Evolutionary conservation across 2,329 filamentous ascomycete species (phyloP).

Genomic region (Microcyclospora tardicrescens): DNA sequence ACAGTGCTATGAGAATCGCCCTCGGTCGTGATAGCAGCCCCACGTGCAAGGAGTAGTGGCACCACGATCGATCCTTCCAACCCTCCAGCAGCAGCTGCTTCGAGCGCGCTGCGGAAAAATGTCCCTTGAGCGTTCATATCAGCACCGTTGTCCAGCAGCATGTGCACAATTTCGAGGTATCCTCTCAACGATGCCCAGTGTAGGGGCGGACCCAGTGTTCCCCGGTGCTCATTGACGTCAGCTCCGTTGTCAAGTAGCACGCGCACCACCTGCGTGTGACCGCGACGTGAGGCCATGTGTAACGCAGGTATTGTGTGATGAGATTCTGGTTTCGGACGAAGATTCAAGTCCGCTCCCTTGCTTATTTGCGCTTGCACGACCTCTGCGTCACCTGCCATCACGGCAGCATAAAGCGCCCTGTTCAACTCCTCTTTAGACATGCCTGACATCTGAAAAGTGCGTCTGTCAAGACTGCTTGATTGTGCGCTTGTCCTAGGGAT

Average conservation of each 20-base stretch:
- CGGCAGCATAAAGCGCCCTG: no score
- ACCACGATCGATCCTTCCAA: conserved; percentile 1
- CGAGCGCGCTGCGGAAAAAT: conserved; percentile 3
- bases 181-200: conserved; percentile 4
- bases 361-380: neutral
- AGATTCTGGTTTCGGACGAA: neutral
- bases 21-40: conserved; percentile 5
- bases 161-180: conserved; percentile 2
- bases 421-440: no score
- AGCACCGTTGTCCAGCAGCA: conserved; percentile 6
- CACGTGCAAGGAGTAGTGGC: conserved; percentile 5
- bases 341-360: neutral
- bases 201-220: conserved; percentile 5
- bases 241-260: conserved; percentile 6
- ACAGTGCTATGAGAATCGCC: conserved; percentile 6
- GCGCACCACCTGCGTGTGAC: conserved; percentile 3
- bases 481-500: no score
- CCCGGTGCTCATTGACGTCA: conserved; percentile 3
- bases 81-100: conserved; percentile 1
- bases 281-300: neutral
- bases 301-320: neutral
- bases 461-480: no score
- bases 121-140: conserved; percentile 7
- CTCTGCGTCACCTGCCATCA: no score
- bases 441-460: no score